phyloP scores from a whole-genome alignment of 176 grass and related monocot genomes.

The Olyra latifolia region DNA sequence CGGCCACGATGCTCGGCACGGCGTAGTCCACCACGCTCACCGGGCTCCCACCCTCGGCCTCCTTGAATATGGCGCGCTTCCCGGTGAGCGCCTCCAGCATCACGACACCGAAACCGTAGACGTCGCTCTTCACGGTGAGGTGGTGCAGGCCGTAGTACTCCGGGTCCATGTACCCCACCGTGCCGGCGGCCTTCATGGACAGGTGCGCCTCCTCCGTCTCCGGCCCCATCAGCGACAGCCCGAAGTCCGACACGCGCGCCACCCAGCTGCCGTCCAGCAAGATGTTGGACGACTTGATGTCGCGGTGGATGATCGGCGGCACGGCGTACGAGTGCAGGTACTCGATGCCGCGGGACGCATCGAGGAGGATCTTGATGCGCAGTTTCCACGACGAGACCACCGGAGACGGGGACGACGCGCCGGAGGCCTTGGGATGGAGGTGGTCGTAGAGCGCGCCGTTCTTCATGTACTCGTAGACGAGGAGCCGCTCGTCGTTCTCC shows the following conservation, averaged over 20 bases:
- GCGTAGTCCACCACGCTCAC: conserved; percentile 76
- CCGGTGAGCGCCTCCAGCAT: conserved; percentile 88
- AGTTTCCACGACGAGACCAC: conserved; percentile 78
- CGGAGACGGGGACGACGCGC: conserved; percentile 16
- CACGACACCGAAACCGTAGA: conserved; percentile 91
- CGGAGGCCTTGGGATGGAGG: conserved; percentile 54
- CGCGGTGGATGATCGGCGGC: conserved; percentile 96
- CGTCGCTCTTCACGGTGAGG: conserved; percentile 91
- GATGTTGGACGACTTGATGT: conserved; percentile 99
- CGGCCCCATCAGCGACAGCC: conserved; percentile 71
- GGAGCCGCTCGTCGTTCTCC: conserved; percentile 76
- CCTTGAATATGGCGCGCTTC: conserved; percentile 71
- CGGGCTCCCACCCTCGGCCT: conserved; percentile 49
- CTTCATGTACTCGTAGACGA: conserved; percentile 98
- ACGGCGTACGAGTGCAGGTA: conserved; percentile 98
- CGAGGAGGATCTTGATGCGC: conserved; percentile 74
- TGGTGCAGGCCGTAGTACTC: conserved; percentile 95
- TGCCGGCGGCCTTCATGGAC: conserved; percentile 66
- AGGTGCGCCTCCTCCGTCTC: conserved; percentile 37
- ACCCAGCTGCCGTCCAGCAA: conserved; percentile 69
- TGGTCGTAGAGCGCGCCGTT: conserved; percentile 91
- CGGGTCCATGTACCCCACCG: conserved; percentile 98
- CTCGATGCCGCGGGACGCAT: conserved; percentile 86
- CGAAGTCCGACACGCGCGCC: conserved; percentile 91
- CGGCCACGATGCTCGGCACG: conserved; percentile 48